phyloP scores from a whole-genome alignment of 305 asterid species.

The Solanum hybrid region DNA sequence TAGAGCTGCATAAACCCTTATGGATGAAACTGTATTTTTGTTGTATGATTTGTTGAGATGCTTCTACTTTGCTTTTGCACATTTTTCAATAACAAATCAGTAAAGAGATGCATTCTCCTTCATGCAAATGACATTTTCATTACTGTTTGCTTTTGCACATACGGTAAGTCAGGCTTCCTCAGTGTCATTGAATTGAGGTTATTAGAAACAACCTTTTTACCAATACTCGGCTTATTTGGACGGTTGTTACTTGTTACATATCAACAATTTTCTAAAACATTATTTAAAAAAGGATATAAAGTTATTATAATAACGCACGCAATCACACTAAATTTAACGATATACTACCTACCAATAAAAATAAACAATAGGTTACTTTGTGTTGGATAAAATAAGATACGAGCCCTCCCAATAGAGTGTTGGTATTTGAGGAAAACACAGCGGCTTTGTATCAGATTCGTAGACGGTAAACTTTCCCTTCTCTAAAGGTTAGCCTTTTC shows the following conservation, averaged over 20 bases:
- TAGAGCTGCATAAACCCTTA: neutral
- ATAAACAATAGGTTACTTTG: neutral
- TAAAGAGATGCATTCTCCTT: neutral
- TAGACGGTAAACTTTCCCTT: neutral
- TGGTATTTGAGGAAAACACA: neutral
- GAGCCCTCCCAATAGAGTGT: neutral
- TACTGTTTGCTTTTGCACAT: neutral
- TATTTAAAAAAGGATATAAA: too few relatives aligned
- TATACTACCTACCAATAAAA: too few relatives aligned
- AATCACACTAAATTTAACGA: too few relatives aligned
- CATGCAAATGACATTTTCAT: neutral
- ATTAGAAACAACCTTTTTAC: too few relatives aligned
- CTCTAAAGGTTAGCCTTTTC: neutral
- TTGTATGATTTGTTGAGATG: neutral
- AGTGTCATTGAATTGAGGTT: neutral
- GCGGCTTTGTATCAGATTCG: neutral
- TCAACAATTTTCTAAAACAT: neutral
- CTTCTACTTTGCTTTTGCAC: neutral
- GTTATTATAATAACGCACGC: too few relatives aligned
- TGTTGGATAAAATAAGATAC: neutral
- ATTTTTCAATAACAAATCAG: neutral
- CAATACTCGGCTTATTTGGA: neutral
- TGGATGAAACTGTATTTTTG: neutral
- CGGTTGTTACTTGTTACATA: too few relatives aligned
- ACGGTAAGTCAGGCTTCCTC: neutral